Conservation (phyloP, 176 grass and related monocot species). For the Lolium rigidum region DNA sequence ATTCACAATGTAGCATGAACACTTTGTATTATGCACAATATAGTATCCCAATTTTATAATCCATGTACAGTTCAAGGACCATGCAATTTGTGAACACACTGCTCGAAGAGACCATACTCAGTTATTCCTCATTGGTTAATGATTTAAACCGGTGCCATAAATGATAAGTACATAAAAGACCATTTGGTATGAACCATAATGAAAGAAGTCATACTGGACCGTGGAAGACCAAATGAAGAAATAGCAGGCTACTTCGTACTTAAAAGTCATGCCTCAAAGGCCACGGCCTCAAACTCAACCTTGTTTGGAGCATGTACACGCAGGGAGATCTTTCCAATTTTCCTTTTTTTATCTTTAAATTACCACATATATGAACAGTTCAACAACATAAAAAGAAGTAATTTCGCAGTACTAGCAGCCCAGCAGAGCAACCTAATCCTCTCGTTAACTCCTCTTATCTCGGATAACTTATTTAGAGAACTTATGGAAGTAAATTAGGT, state of each 20-base stretch:
- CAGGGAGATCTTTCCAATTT: not conserved
- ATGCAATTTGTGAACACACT: constrained; percentile 5
- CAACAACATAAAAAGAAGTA: not conserved
- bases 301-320: not conserved
- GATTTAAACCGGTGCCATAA: constrained; percentile 12
- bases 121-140: not conserved
- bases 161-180: not conserved
- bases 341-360: constrained; percentile 16
- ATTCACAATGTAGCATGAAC: not conserved
- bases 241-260: not conserved
- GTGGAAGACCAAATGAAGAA: not conserved
- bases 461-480: constrained; percentile 1
- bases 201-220: not conserved
- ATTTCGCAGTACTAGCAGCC: not conserved
- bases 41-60: constrained; percentile 31
- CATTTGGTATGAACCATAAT: too few relatives aligned
- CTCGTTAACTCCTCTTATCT: not conserved
- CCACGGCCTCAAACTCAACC: not conserved
- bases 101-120: constrained; percentile 9
- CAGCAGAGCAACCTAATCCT: not conserved
- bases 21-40: not conserved
- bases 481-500: not conserved
- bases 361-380: constrained; percentile 12
- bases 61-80: constrained; percentile 1
- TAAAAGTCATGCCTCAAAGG: constrained; percentile 14